A percentile compares a stretch with the other conserved stretches of the same genome.
Conservation (phyloP, 176 grass and related monocot species). For the Rhynchospora tenuis region DNA sequence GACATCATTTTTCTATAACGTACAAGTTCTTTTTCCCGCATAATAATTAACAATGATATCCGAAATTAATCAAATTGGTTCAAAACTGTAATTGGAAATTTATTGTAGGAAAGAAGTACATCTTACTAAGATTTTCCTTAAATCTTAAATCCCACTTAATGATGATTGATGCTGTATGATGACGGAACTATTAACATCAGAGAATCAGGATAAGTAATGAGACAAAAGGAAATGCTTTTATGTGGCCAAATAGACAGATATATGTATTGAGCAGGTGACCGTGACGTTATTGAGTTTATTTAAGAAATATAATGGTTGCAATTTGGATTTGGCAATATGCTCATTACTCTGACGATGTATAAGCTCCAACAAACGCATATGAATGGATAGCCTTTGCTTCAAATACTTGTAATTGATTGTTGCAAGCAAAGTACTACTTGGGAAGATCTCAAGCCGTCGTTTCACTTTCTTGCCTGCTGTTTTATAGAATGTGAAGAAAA, state of each 20-base stretch:
- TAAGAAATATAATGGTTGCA: not conserved
- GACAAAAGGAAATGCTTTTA: not conserved
- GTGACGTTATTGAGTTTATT: not conserved
- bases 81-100: too few species aligned
- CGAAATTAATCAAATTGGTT: too few species aligned
- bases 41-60: too few species aligned
- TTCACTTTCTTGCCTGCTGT: not conserved
- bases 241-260: not conserved
- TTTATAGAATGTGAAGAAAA: not conserved
- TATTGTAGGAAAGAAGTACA: too few species aligned
- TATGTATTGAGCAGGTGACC: not conserved
- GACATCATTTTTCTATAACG: too few species aligned
- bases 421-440: constrained; percentile 13
- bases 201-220: not conserved
- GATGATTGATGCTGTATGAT: not conserved
- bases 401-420: constrained; percentile 18
- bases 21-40: too few species aligned
- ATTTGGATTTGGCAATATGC: not conserved
- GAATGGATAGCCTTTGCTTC: constrained; percentile 5
- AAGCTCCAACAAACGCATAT: not conserved
- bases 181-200: constrained; percentile 13
- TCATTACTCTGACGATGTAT: not conserved
- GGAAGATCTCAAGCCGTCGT: not conserved
- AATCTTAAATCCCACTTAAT: constrained; percentile 9
- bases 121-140: not conserved